A percentile compares a stretch with the other conserved stretches of the same genome.
phyloP scores from a whole-genome alignment of 495 filamentous ascomycete genomes.

The Penicillium antarcticum region DNA sequence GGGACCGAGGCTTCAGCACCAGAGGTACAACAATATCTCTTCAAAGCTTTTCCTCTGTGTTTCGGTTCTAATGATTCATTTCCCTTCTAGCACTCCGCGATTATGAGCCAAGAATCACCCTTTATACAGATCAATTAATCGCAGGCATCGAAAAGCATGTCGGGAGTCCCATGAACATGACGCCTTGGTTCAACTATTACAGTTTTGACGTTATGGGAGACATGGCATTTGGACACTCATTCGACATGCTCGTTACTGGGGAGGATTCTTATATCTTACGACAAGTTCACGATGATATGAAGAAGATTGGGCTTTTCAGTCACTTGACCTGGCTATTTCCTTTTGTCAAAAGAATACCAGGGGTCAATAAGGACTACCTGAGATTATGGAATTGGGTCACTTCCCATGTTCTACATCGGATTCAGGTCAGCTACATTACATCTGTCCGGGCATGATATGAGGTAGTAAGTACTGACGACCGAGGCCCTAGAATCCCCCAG shows the following conservation, averaged over 20 bases:
- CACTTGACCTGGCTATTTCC: conserved; percentile 2
- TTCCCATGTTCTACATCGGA: too few species aligned
- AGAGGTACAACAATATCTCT: conserved; percentile 13
- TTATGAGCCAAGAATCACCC: background rate
- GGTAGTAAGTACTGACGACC: background rate
- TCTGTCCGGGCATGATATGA: background rate
- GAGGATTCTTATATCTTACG: conserved; percentile 55
- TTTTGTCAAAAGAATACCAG: background rate
- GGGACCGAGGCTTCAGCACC: conserved; percentile 31
- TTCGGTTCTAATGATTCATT: background rate
- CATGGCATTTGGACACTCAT: conserved; percentile 12
- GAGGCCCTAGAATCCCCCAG: background rate
- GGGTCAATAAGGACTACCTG: background rate
- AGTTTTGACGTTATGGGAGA: conserved; percentile 18
- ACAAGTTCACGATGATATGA: conserved; percentile 16
- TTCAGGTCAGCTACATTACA: background rate
- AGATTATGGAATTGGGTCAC: background rate
- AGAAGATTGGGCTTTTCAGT: background rate
- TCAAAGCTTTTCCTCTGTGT: too few species aligned
- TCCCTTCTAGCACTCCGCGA: background rate
- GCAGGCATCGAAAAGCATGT: conserved; percentile 1
- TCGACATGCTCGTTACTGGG: conserved; percentile 11
- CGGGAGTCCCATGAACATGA: conserved; percentile 2
- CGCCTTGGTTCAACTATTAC: conserved; percentile 8
- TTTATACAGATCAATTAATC: background rate